Conservation (phyloP, 306 rosid species). For the Cucurbita ficifolia region DNA sequence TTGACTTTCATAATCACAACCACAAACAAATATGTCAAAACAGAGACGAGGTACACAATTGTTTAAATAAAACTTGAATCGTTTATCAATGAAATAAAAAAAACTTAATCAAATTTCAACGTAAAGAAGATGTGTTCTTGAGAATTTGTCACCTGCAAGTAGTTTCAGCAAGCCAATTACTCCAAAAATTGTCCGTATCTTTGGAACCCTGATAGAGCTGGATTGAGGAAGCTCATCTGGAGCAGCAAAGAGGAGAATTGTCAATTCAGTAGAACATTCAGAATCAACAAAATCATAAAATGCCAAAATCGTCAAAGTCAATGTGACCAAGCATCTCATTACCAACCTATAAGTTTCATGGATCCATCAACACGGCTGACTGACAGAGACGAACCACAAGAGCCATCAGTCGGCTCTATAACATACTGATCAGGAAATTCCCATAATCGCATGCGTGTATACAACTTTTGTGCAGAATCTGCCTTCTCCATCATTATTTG, state of each 20-base stretch:
- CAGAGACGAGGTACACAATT: not conserved
- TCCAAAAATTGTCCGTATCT: conserved; percentile 61
- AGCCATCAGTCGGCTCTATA: conserved; percentile 87
- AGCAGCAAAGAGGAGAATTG: not conserved
- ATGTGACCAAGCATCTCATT: not conserved
- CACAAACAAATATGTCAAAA: not conserved
- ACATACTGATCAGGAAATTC: conserved; percentile 82
- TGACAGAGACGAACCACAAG: conserved; percentile 61
- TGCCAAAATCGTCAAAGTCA: not conserved
- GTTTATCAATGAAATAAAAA: not conserved
- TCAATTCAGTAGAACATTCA: not conserved
- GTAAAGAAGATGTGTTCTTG: not conserved
- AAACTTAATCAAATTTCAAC: not conserved
- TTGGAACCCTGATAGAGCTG: conserved; percentile 59
- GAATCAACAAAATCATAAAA: not conserved
- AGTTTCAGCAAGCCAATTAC: conserved; percentile 81
- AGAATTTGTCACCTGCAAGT: conserved; percentile 46
- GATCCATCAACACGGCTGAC: conserved; percentile 69
- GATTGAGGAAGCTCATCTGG: conserved; percentile 72
- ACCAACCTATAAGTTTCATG: conserved; percentile 66
- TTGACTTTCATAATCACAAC: not conserved
- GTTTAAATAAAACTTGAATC: not conserved
- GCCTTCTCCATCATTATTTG: conserved; percentile 72
- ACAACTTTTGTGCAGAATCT: conserved; percentile 71
- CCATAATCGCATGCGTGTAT: conserved; percentile 83